Base-by-base conservation (phyloP, 495 filamentous ascomycete genomes). In the Penicillium pulvis region DNA sequence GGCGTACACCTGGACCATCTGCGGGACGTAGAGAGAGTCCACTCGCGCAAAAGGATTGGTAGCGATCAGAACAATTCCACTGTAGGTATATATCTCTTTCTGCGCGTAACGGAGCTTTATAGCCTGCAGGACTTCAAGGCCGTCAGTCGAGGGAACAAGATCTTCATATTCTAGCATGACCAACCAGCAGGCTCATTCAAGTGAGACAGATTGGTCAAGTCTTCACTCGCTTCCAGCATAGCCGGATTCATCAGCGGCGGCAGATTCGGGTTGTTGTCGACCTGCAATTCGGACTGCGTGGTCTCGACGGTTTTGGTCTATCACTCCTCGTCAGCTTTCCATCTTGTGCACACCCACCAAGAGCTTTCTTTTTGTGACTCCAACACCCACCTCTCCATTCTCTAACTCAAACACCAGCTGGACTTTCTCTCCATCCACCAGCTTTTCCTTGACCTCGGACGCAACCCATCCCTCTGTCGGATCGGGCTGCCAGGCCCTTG, bases 41-140 rank as follows among this genome's bases (percentile, higher is more conserved):
- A 99, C 96, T 49, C 94, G 83, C 47, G 96, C 94, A 65, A 99
- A 99, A 9, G 94, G 94, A 78, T 99, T 99, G 46, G 94, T 97
- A 53, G 94, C 94, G 74, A 99, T 99, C 63, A 99, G 78, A 55
- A 99, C 94, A 69, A 99, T 99, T 65, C 94, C 94, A 74, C 90
- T 95, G 79, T 99, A 99, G 69, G 94, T 99, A 82, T 99, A 99
- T 66, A 99, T 99, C 68, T 99, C 94, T 70, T 98, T 98, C 71
- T 99, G 96, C 55, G 90, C 86, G 80, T 99, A 99, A 74, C 94
- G 91, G 66, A 99, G 85, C 69, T 91, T 92, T 70, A 99, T 99
- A 26, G 94, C 94, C 81, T 99, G 94, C 33, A 99, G 76, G 53
- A 99, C 94, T 98, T 65, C 59, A 56, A 23, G 69, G 53, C 49